Conservation (phyloP, 306 rosid species). For the Ammopiptanthus mongolicus region DNA sequence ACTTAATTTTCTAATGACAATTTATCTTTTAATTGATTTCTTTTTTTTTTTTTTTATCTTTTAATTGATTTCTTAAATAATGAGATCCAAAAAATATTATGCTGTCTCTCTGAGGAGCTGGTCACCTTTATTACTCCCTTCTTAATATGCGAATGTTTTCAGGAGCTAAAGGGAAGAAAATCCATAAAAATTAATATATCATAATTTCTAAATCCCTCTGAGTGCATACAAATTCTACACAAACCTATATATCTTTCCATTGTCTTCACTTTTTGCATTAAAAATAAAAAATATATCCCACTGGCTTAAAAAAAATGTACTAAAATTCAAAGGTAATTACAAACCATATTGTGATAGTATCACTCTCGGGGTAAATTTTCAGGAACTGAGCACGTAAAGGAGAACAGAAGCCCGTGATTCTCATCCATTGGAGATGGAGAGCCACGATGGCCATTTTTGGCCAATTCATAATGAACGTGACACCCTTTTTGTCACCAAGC, state of each 20-base stretch:
- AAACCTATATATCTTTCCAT: too few relatives aligned
- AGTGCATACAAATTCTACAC: too few relatives aligned
- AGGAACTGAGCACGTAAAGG: background rate
- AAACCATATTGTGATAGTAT: background rate
- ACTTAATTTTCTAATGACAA: too few relatives aligned
- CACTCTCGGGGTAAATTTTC: background rate
- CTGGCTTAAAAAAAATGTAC: background rate
- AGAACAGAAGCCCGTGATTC: constrained; percentile 3
- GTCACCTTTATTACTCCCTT: background rate
- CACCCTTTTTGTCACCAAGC: background rate
- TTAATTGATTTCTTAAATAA: too few relatives aligned
- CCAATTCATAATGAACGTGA: constrained; percentile 7
- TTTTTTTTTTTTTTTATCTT: too few relatives aligned
- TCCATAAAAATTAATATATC: too few relatives aligned
- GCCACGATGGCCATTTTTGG: background rate
- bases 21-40: too few relatives aligned
- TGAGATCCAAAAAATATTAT: too few relatives aligned
- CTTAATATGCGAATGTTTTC: background rate
- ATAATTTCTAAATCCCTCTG: too few relatives aligned
- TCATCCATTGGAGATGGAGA: background rate
- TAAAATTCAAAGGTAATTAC: background rate
- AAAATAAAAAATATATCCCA: background rate
- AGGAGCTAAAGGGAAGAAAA: too few relatives aligned
- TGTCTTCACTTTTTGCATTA: background rate
- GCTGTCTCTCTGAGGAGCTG: background rate